These are phyloP conservation scores for Trifolium dubium DNA, from an alignment of 306 rosid species.

Conservation along the genomic window DNA sequence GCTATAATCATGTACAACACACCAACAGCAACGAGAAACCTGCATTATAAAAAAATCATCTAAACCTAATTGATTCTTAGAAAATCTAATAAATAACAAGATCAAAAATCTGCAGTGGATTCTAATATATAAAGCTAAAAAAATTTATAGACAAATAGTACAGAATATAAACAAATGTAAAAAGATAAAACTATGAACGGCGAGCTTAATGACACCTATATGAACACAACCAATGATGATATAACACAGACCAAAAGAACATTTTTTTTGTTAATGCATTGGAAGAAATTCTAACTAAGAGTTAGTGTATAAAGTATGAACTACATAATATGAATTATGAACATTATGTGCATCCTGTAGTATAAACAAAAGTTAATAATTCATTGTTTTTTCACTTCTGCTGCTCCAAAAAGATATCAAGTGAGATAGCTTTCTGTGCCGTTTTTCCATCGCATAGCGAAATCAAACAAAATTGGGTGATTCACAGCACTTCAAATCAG, in stretches of 20 bases:
- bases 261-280: too few species aligned
- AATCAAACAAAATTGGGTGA: conserved; percentile 6
- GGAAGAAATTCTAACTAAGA: conserved; percentile 1
- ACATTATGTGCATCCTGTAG: not conserved
- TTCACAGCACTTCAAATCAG: conserved; percentile 14
- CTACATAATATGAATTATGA: not conserved
- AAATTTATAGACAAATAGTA: conserved; percentile 24
- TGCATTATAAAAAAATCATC: conserved; percentile 61
- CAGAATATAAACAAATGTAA: not conserved
- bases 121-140: conserved; percentile 26
- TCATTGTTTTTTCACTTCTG: conserved; percentile 6
- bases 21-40: conserved; percentile 61
- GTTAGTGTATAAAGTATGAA: conserved; percentile 18
- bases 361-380: not conserved
- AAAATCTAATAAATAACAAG: conserved; percentile 40
- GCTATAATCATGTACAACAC: conserved; percentile 42
- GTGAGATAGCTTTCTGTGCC: conserved; percentile 2
- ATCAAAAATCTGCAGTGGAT: not conserved
- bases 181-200: conserved; percentile 3
- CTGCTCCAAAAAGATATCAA: not conserved
- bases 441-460: conserved; percentile 26
- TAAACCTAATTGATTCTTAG: conserved; percentile 60
- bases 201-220: too few species aligned
- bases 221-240: not conserved
- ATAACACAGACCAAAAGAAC: too few species aligned